Conservation (phyloP, 352 stramenopile genomes). For the Globisporangium carolinianum region DNA sequence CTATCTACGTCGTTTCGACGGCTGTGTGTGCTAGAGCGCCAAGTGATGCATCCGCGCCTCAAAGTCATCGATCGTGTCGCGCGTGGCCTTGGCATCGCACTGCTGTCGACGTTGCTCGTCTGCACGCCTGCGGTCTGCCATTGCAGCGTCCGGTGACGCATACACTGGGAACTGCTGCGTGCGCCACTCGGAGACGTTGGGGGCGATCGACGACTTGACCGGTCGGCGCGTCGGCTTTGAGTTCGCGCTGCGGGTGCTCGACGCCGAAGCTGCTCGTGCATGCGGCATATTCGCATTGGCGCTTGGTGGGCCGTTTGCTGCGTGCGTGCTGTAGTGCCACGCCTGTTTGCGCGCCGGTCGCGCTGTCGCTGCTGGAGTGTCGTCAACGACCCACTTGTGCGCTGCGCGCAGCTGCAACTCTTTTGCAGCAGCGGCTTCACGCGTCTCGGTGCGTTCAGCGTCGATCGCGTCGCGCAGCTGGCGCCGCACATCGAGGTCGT, state of each 20-base stretch:
- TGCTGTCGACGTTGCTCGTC: constrained; percentile 10
- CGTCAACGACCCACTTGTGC: constrained; percentile 34
- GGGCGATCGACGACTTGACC: constrained; percentile 24
- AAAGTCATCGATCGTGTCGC: constrained; percentile 31
- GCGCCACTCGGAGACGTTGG: constrained; percentile 35
- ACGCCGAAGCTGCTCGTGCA: not conserved
- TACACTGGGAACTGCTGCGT: constrained; percentile 21
- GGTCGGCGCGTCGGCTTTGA: constrained; percentile 3
- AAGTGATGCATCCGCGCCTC: constrained; percentile 23
- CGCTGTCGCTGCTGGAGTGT: not conserved
- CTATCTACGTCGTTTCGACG: not conserved
- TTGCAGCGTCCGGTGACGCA: constrained; percentile 1
- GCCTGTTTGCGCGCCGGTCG: constrained; percentile 15
- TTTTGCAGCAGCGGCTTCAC: constrained; percentile 19
- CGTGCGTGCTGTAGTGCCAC: constrained; percentile 7
- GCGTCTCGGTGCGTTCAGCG: constrained; percentile 26
- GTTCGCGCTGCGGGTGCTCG: constrained; percentile 5
- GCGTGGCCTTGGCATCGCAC: constrained; percentile 21
- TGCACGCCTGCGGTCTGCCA: not conserved
- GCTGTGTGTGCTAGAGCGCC: constrained; percentile 3
- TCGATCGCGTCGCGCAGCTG: constrained; percentile 55
- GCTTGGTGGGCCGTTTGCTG: not conserved
- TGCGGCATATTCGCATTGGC: not conserved
- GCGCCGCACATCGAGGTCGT: constrained; percentile 50
- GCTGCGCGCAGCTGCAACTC: constrained; percentile 35